Percentiles rank a stretch among this genome's conserved stretches.
Evolutionary conservation across 306 rosid species (phyloP).

Genomic region (Echinosophora koreensis): DNA sequence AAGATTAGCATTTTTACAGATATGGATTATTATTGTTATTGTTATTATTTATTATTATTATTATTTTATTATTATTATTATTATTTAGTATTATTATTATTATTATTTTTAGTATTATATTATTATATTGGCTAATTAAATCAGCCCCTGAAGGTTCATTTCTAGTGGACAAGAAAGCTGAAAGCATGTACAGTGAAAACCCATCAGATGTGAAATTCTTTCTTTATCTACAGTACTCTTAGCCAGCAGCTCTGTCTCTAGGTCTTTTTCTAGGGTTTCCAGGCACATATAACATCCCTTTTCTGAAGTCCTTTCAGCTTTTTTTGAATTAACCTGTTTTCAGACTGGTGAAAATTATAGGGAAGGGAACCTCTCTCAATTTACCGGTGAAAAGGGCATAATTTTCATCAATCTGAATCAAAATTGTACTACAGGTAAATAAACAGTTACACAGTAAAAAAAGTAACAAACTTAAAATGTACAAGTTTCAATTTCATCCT

Average conservation of each 20-base stretch:
- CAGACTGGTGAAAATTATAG: constrained; percentile 37
- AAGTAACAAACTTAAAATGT: constrained; percentile 20
- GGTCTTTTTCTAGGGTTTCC: constrained; percentile 53
- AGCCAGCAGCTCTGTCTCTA: constrained; percentile 30
- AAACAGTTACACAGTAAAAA: constrained; percentile 39
- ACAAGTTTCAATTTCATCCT: constrained; percentile 21
- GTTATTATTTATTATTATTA: no score
- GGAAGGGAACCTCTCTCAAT: constrained; percentile 43
- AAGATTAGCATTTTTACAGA: constrained; percentile 26
- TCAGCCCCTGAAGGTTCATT: constrained; percentile 47
- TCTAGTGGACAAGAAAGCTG: constrained; percentile 64
- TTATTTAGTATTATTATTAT: background rate
- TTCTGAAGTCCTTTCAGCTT: constrained; percentile 45
- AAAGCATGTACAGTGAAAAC: constrained; percentile 55
- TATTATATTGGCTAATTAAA: constrained; percentile 27
- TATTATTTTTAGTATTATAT: no score
- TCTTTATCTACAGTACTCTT: constrained; percentile 41
- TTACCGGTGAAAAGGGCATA: constrained; percentile 45
- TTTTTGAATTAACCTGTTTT: constrained; percentile 43
- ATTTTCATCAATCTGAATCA: constrained; percentile 50
- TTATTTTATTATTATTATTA: background rate
- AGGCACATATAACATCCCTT: constrained; percentile 21
- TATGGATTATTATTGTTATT: background rate
- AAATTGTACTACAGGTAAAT: constrained; percentile 47
- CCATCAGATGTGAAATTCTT: constrained; percentile 60